Conservation (phyloP, 2,329 filamentous ascomycete genomes). For the Aspergillus pseudotamarii region DNA sequence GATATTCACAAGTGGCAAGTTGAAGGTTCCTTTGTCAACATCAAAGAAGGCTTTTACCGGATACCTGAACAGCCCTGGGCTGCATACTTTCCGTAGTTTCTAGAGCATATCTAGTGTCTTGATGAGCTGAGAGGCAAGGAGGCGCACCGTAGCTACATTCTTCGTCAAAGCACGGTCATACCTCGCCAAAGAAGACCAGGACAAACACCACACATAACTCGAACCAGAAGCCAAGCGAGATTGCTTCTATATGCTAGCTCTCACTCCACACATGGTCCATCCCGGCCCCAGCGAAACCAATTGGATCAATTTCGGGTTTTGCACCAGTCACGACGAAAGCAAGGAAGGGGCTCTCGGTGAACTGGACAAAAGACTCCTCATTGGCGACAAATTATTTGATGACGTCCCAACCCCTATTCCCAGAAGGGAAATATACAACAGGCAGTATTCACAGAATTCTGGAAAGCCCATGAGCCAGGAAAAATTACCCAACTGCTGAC, state of each 20-base stretch:
- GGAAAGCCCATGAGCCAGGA: neutral
- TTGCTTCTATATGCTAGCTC: neutral
- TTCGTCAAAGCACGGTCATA: neutral
- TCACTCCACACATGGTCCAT: too few relatives aligned
- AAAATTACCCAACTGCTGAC: neutral
- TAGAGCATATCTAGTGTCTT: neutral
- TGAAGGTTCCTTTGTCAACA: neutral
- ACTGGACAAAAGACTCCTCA: neutral
- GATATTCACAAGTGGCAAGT: neutral
- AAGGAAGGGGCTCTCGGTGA: accelerated
- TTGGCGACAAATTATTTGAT: neutral
- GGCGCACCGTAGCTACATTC: neutral
- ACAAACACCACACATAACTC: neutral
- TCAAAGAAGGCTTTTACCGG: neutral
- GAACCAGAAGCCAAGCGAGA: neutral
- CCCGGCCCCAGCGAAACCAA: neutral
- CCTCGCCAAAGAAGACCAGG: neutral
- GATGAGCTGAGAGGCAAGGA: neutral
- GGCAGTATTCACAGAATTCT: neutral
- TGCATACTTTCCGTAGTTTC: neutral
- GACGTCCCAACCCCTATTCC: neutral
- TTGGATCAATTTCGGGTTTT: neutral
- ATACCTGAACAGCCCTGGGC: neutral
- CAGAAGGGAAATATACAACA: neutral
- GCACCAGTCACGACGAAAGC: neutral